phyloP scores from a whole-genome alignment of 352 stramenopile genomes.

The Vaucheria bursata region DNA sequence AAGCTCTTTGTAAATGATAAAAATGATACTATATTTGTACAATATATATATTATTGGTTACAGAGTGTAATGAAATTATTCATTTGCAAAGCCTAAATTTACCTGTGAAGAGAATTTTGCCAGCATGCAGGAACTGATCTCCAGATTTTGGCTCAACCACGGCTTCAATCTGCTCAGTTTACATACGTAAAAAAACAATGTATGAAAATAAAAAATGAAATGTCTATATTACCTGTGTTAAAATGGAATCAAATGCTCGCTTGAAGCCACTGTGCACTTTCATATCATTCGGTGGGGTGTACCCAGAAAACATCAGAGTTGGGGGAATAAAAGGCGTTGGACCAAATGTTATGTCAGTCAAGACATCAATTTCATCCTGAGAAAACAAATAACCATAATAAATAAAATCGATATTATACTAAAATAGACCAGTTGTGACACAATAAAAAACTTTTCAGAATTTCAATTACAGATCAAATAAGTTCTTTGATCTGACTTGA shows the following conservation, averaged over 20 bases:
- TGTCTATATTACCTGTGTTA: neutral
- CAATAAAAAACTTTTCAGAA: no score
- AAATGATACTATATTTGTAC: no score
- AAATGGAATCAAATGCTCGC: conserved; percentile 16
- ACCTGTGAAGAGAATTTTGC: neutral
- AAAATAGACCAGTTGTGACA: no score
- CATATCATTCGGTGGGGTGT: neutral
- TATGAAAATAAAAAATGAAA: neutral
- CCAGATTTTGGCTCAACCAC: neutral
- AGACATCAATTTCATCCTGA: conserved; percentile 9
- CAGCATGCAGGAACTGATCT: neutral
- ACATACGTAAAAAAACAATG: neutral
- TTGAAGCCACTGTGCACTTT: conserved; percentile 12
- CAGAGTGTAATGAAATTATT: no score
- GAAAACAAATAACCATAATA: no score
- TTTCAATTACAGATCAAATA: no score
- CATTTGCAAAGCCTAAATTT: no score
- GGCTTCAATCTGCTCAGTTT: neutral
- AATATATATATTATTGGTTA: no score
- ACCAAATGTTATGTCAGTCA: conserved; percentile 17
- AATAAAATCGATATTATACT: no score
- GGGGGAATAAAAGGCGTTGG: neutral
- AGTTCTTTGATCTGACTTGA: no score
- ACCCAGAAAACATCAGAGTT: no score
- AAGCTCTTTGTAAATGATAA: no score